Base-by-base conservation (phyloP, 345 rosid species). In the Pugionium dolabratum region DNA sequence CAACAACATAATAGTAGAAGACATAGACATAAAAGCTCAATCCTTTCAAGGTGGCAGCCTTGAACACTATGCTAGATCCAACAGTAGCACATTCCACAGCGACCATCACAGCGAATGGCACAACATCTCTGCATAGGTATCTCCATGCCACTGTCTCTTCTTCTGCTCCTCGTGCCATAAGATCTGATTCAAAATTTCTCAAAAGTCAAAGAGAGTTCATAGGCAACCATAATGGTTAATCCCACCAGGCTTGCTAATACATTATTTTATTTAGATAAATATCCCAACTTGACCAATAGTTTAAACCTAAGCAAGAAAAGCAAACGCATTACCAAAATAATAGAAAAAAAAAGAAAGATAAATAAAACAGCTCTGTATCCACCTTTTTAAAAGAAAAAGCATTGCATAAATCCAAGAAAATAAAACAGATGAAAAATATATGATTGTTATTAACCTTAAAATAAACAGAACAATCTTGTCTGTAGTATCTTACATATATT, bases 1-100 rank as follows among this genome's bases (percentile, higher is more conserved):
- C 81, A 37, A 80, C 72, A 28, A 78, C 76, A 40, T 83, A 81
- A 56, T 5, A 67, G 66, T 83, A 83, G 18, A 83, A 76, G 37
- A 83, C 79, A 51, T 80, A 73, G 53, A 81, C 86, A 67, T 79
- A 64, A 28, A 69, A 78, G 85, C 80, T 83, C 76, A 85, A 75
- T 58, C 91, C 91, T 48, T 66, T 45, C 57, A 81, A 70, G 33
- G 86, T 53, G 0, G 69, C 91, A 52, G 79, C 84, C 63, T 85
- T 83, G 32, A 53, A 70, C 39, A 70, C 55, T 44, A 60, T 70
- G 66, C 57, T 81, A 8, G 83, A 46, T 4, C 79, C 82, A 27
- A 80, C 84, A 39, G 80, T 70, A 4, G 74, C 66, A 59, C 78
- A 81, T 29, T 83, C 88, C 57, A 79, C 81, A 5, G 75, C 27